phyloP scores from a whole-genome alignment of 768 basidiomycete species.

The Suillus occidentalis region DNA sequence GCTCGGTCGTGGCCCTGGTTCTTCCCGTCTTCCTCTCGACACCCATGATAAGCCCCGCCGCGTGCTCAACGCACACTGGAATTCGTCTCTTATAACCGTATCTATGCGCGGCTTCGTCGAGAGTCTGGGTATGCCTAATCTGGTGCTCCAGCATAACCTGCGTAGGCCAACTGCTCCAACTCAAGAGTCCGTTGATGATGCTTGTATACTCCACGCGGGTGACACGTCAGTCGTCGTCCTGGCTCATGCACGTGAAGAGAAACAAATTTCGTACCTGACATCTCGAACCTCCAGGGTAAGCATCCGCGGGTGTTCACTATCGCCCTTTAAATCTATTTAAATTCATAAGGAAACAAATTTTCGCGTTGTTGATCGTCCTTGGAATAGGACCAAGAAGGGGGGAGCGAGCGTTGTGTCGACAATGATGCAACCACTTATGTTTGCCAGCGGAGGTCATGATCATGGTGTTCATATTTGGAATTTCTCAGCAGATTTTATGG shows the following conservation, averaged over 20 bases:
- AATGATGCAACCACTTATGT: slow-evolving; percentile 41
- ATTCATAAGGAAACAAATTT: neutral
- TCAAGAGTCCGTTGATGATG: slow-evolving; percentile 42
- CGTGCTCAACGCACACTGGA: slow-evolving; percentile 24
- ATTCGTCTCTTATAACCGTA: slow-evolving; percentile 27
- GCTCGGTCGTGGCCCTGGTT: slow-evolving; percentile 4
- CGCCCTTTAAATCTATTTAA: neutral
- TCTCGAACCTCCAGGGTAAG: neutral
- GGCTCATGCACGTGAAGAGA: slow-evolving; percentile 39
- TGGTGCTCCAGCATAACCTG: slow-evolving; percentile 19
- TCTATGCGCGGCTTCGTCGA: slow-evolving; percentile 43
- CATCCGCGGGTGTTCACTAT: neutral
- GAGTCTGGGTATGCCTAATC: slow-evolving; percentile 20
- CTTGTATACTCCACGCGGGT: slow-evolving; percentile 35
- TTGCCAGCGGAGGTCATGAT: slow-evolving; percentile 52
- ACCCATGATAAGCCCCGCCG: slow-evolving; percentile 42
- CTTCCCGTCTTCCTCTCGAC: slow-evolving; percentile 21
- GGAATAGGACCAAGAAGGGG: slow-evolving; percentile 35
- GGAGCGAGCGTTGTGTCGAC: slow-evolving; percentile 45
- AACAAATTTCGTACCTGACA: slow-evolving; percentile 31
- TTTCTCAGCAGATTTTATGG: slow-evolving; percentile 33
- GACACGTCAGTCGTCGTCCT: slow-evolving; percentile 32
- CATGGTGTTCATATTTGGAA: slow-evolving; percentile 50
- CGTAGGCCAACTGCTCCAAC: slow-evolving; percentile 22
- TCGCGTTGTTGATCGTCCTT: slow-evolving; percentile 26